These are phyloP conservation scores for Epithele typhae DNA, from an alignment of 768 basidiomycete species.

Conservation along the genomic window DNA sequence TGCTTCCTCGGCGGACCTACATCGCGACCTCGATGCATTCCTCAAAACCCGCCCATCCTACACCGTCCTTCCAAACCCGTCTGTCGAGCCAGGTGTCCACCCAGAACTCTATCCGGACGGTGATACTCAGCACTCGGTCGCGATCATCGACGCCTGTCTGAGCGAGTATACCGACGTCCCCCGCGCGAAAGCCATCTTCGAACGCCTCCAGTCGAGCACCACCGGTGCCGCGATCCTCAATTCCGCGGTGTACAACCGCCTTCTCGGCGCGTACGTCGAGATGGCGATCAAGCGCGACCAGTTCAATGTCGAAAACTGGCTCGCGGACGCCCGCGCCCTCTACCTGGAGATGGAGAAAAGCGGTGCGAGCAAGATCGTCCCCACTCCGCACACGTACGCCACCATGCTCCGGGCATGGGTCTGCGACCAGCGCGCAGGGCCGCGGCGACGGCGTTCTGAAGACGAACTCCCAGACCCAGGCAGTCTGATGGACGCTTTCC, in stretches of 20 bases:
- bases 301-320: slow-evolving; percentile 47
- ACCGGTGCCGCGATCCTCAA: slow-evolving; percentile 45
- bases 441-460: no score
- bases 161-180: slow-evolving; percentile 70
- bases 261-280: slow-evolving; percentile 60
- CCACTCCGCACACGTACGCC: slow-evolving; percentile 62
- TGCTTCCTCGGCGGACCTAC: no score
- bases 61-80: slow-evolving; percentile 67
- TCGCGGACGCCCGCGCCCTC: slow-evolving; percentile 56
- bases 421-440: slow-evolving; percentile 36
- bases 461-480: slow-evolving; percentile 16
- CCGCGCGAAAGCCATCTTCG: slow-evolving; percentile 73
- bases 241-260: slow-evolving; percentile 52
- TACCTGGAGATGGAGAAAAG: slow-evolving; percentile 50
- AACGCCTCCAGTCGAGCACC: slow-evolving; percentile 43
- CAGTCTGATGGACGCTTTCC: slow-evolving; percentile 29
- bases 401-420: slow-evolving; percentile 58
- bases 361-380: slow-evolving; percentile 40
- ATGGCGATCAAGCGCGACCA: slow-evolving; percentile 49
- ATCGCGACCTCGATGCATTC: no score
- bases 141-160: slow-evolving; percentile 82
- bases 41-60: slow-evolving; percentile 43
- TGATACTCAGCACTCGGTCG: slow-evolving; percentile 60
- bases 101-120: no score
- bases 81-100: no score